phyloP scores from a whole-genome alignment of 345 rosid genomes.

The Ailanthus altissimus region DNA sequence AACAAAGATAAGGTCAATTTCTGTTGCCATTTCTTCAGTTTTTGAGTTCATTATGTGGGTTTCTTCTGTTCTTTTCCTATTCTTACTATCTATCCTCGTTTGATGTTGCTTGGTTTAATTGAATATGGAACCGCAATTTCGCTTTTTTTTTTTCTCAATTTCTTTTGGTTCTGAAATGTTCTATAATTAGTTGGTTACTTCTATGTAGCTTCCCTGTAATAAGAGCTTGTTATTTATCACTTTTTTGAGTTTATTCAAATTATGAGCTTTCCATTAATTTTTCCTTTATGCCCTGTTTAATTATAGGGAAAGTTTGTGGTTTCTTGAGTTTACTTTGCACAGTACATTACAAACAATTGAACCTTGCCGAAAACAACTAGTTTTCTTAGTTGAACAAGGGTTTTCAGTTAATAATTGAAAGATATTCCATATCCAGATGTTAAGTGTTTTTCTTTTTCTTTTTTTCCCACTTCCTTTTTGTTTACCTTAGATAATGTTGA shows the following conservation, averaged over 20 bases:
- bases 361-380: background rate
- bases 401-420: background rate
- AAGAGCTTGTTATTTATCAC: background rate
- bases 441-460: too few species aligned
- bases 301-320: background rate
- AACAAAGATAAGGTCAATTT: slow-evolving; percentile 11
- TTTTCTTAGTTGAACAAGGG: background rate
- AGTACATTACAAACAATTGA: background rate
- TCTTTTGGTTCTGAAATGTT: background rate
- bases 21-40: background rate
- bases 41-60: background rate
- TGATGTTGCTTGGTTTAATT: background rate
- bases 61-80: background rate
- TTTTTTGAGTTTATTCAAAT: background rate
- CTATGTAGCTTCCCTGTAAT: background rate
- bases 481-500: background rate
- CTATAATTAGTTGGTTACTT: background rate
- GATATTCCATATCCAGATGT: too few species aligned
- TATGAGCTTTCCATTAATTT: background rate
- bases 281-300: background rate
- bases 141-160: background rate
- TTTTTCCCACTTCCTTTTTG: too few species aligned
- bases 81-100: too few species aligned
- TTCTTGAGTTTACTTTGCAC: background rate
- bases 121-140: background rate